Conservation (phyloP, 306 rosid species). For the Parietaria judaica region DNA sequence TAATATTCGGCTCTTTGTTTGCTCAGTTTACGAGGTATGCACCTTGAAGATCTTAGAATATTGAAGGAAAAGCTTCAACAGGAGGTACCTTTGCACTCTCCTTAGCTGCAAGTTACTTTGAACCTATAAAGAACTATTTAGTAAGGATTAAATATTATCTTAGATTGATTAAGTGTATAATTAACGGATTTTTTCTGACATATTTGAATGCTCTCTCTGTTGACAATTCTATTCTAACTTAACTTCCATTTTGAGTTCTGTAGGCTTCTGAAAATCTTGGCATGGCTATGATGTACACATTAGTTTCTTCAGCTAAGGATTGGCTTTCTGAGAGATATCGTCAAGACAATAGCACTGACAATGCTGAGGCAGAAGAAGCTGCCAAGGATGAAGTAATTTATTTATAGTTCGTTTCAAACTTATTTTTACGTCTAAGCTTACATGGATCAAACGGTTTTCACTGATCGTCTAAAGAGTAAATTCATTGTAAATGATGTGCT, state of each 20-base stretch:
- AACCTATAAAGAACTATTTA: constrained; percentile 14
- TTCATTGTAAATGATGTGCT: too few relatives aligned
- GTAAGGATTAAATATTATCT: background rate
- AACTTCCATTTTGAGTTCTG: constrained; percentile 11
- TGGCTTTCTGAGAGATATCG: constrained; percentile 74
- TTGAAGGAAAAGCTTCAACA: constrained; percentile 76
- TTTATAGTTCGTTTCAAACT: constrained; percentile 9
- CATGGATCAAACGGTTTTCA: background rate
- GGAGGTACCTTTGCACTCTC: constrained; percentile 49
- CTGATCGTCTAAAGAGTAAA: constrained; percentile 5
- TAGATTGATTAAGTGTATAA: background rate
- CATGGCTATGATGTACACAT: constrained; percentile 98
- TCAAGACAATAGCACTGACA: constrained; percentile 43
- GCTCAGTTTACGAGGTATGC: constrained; percentile 69
- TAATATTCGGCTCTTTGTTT: constrained; percentile 3
- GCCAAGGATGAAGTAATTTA: constrained; percentile 72
- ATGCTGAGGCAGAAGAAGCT: constrained; percentile 73
- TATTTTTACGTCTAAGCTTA: background rate
- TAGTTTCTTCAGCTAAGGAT: constrained; percentile 86
- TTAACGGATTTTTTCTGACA: background rate
- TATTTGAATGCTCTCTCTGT: background rate
- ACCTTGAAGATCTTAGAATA: constrained; percentile 54
- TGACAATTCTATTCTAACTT: background rate
- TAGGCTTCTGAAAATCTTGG: constrained; percentile 99
- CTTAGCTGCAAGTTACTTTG: constrained; percentile 14